Base-by-base conservation (phyloP, 2,329 filamentous ascomycete species). In the Diplodia intermedia region DNA sequence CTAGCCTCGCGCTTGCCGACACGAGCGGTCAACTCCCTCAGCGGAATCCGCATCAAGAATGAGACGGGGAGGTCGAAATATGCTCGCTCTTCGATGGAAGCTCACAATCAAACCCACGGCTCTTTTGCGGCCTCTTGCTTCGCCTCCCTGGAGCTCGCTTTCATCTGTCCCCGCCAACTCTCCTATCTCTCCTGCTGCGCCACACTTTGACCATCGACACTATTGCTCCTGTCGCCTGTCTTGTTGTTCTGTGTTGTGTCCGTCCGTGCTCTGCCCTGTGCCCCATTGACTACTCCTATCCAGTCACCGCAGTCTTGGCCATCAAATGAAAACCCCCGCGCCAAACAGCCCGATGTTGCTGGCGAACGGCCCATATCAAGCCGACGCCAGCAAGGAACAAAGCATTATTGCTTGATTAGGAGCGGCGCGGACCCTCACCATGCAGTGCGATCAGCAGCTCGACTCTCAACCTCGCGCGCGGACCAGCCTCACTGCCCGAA, bases 21-120 rank as follows among this genome's bases (percentile, higher is more conserved):
- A 31, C 53, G 54, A 38, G 20, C 54, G 33, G 33, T 38, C 54
- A n/a, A 38, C 36, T 38, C 36, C 9, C 14, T 20, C n/a, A 9
- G 31, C 9, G 31, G 18, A 60, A 40, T 57, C 31, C 57, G 2
- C 43, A 9, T 11, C 15, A 26, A 52, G 60, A 52, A 63, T 52
- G 60, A n/a, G 26, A n/a, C 31, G 29, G 15, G 23, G 47, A 49
- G 26, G 26, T 50, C 20, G 20, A 62, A 49, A 50, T 12, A 57
- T 43, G 55, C 55, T 26, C 36, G n/a, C n/a, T 20, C 55, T 9
- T 9, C 29, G 15, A 14, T 36, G 31, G 33, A 61, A 61, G 40
- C 57, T 61, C 31, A 49, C 57, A 61, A 61, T 61, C n/a, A 31
- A 40, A 18, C n/a, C 23, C 15, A n/a, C 57, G 31, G 54, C 31